phyloP scores from a whole-genome alignment of 208 protist species.

The Naegleria lovaniensis region DNA sequence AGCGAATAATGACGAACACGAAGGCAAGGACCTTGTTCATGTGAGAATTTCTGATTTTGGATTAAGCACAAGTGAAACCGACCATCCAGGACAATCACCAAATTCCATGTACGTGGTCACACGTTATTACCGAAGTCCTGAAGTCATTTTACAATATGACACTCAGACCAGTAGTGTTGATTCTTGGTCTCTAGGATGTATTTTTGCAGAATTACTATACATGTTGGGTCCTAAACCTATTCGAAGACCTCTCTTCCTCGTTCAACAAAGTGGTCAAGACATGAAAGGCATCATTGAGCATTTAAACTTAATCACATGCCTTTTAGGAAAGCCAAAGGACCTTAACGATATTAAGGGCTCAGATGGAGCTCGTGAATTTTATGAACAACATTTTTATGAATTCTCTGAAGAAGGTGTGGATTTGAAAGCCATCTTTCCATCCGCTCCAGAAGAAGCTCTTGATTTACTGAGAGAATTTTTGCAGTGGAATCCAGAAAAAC shows the following conservation, averaged over 20 bases:
- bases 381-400: neutral
- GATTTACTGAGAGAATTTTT: neutral
- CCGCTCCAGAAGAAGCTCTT: neutral
- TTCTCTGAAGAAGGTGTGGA: neutral
- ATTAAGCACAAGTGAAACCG: neutral
- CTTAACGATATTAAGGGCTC: neutral
- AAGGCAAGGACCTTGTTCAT: neutral
- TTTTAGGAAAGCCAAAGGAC: neutral
- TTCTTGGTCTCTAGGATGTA: neutral
- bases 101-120: neutral
- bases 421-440: neutral
- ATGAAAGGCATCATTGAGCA: neutral
- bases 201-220: slow-evolving; percentile 4
- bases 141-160: neutral
- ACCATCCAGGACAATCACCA: neutral
- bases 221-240: neutral
- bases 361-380: neutral
- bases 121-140: neutral
- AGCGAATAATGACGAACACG: too few species aligned
- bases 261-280: neutral
- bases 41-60: neutral
- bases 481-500: neutral
- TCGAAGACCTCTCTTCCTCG: neutral
- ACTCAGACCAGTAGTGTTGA: neutral
- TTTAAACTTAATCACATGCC: neutral